phyloP scores from a whole-genome alignment of 2,329 filamentous ascomycete genomes.

The Bipolaris zeicola region DNA sequence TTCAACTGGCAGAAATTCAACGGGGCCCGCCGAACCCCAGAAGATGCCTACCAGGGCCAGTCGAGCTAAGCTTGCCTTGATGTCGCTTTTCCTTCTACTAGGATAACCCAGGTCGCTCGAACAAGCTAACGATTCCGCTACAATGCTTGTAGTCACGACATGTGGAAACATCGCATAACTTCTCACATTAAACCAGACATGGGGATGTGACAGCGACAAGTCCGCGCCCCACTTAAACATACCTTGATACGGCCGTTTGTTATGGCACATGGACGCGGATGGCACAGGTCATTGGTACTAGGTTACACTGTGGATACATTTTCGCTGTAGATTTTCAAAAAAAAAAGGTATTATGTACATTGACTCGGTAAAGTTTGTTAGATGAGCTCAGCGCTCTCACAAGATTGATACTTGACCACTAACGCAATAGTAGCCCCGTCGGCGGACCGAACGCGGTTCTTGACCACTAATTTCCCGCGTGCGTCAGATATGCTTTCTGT shows the following conservation, averaged over 20 bases:
- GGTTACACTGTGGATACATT: neutral
- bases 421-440: slow-evolving; percentile 6
- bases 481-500: slow-evolving; percentile 33
- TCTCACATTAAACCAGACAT: neutral
- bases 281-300: neutral
- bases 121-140: neutral
- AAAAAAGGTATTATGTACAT: neutral
- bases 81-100: neutral
- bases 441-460: slow-evolving; percentile 12
- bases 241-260: neutral
- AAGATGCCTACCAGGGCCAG: neutral
- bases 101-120: neutral
- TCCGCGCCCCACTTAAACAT: neutral
- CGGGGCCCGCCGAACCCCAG: neutral
- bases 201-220: neutral
- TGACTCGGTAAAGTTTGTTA: neutral
- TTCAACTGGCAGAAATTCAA: neutral
- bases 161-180: neutral
- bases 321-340: too few relatives aligned
- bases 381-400: neutral
- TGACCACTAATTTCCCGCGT: slow-evolving; percentile 10
- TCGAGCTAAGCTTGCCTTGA: neutral
- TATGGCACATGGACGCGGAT: neutral
- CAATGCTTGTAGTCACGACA: neutral
- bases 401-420: slow-evolving; percentile 9